Percentiles rank a stretch among this genome's conserved stretches.
Evolutionary conservation across 2,329 filamentous ascomycete genomes (phyloP).

Genomic region (Salinomyces thailandicus): DNA sequence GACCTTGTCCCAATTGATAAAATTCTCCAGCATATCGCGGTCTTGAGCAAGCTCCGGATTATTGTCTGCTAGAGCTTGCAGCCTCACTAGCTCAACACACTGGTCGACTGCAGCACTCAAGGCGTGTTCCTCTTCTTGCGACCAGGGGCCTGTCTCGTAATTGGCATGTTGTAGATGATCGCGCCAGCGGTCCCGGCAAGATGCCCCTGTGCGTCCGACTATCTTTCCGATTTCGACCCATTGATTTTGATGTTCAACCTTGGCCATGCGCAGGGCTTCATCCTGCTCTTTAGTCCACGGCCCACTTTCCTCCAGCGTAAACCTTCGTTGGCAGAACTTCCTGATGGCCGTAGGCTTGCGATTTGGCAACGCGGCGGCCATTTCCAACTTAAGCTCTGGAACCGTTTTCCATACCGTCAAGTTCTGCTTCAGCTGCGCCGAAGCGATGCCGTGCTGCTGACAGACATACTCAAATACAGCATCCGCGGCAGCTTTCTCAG

Average conservation of each 20-base stretch:
- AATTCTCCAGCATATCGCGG: constrained; percentile 38
- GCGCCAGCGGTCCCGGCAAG: constrained; percentile 59
- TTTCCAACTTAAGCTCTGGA: constrained; percentile 20
- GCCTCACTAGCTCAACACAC: constrained; percentile 41
- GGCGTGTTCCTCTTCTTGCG: constrained; percentile 46
- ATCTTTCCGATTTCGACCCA: constrained; percentile 54
- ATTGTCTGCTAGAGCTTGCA: constrained; percentile 34
- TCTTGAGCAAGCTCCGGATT: constrained; percentile 19
- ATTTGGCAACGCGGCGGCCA: constrained; percentile 22
- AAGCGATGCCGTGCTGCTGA: neutral
- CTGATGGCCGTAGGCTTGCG: constrained; percentile 27
- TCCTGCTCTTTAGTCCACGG: constrained; percentile 52
- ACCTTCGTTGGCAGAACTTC: constrained; percentile 47
- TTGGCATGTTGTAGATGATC: constrained; percentile 54
- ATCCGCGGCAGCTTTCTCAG: constrained; percentile 20
- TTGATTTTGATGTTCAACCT: constrained; percentile 41
- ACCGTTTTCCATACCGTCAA: constrained; percentile 23
- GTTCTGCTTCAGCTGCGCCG: constrained; percentile 11
- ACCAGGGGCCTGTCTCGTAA: constrained; percentile 48
- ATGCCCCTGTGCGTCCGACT: constrained; percentile 54
- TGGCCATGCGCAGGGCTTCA: constrained; percentile 39
- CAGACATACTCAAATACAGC: constrained; percentile 15
- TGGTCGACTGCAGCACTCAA: constrained; percentile 45
- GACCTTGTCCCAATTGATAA: constrained; percentile 57
- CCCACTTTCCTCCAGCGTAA: constrained; percentile 53